Base-by-base conservation (phyloP, 192 early-diverging fungal genomes). In the Coemansia sp. region DNA sequence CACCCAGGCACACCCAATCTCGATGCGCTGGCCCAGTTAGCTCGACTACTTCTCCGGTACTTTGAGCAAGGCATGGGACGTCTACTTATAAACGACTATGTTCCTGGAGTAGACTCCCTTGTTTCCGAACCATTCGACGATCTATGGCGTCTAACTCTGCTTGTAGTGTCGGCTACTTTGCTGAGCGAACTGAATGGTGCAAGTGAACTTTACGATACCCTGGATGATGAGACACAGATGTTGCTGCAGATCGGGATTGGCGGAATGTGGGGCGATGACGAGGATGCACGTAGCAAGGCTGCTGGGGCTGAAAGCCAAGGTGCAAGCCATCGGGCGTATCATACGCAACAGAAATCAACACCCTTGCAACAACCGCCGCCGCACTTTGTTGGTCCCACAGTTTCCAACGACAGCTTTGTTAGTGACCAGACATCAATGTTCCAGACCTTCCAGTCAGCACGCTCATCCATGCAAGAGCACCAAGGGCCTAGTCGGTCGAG, bases 11-110 rank as follows among this genome's bases (percentile, higher is more conserved):
- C 72, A 44, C 65, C 69, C 40, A 78, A 78, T 38, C 50, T 78
- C 3, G 75, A 78, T 29, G 75, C 66, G 3, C 40, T 79, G 13
- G 75, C 75, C 1, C 75, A 79, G 75, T 53, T 79, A 22, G 75
- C 75, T 3, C 75, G 75, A 1, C 38, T 72, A 34, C 65, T 79
- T 2, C 50, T 79, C 45, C 70, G 75, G 13, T 74, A 67, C 23
- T 64, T 74, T 61, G 72, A 74, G 47, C 44, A 47, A 23, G 44
- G 44, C 6, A 4, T 47, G 44, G 44, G 44, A 7, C 19, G 50
- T 15, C 64, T 66, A 27, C 28, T 79, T 34, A 33, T 54, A 11
- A 62, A 70, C 19, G 76, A 73, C 60, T 57, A 55, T 44, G 20
- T 79, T 1, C 76, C 76, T 0, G 67, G 76, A 17, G 76, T 79